Base-by-base conservation (phyloP, 2,329 filamentous ascomycete genomes). In the Trichoderma sp. region DNA sequence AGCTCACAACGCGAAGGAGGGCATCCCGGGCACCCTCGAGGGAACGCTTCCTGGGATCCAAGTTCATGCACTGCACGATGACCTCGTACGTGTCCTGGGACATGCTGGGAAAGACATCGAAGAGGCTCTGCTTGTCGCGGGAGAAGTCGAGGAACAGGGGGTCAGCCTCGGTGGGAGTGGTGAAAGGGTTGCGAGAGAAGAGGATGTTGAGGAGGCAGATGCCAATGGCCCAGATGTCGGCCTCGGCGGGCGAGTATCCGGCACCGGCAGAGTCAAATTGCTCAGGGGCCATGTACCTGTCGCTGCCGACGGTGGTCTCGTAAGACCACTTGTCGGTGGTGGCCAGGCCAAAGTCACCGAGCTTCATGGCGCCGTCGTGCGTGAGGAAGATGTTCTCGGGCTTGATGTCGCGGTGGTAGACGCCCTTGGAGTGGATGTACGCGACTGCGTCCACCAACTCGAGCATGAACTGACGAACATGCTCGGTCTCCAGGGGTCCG, bases 261-360 rank as follows among this genome's bases (percentile, higher is more conserved):
- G 86, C 87, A 68, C 89, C 89, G 70, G 89, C 87, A 61, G 93
- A 93, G 76, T 98, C 94, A 73, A 95, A 98, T 78, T 99, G 95
- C 79, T 99, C 95, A 5, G 95, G 95, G 64, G 95, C 93, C 95
- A 99, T 99, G 81, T 99, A 99, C 64, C 95, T 92, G 76, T 99
- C 95, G 76, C 95, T 98, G 70, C 95, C 95, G 54, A 99, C 95
- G 68, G 91, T 95, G 68, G 90, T 89, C 81, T 99, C 95, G 72
- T 90, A 90, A 26, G 92, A 96, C 93, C 92, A 97, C 71, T 88
- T 83, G 67, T 96, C 92, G 7, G 88, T 91, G 12, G 94, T 97
- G 59, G 93, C 93, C 68, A 99, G 83, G 63, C 95, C 95, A 76
- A 98, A 97, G 78, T 99, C 95, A 73, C 95, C 95, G 43, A 99